Conservation (phyloP, 345 rosid genomes). For the Odontarrhena argentea region DNA sequence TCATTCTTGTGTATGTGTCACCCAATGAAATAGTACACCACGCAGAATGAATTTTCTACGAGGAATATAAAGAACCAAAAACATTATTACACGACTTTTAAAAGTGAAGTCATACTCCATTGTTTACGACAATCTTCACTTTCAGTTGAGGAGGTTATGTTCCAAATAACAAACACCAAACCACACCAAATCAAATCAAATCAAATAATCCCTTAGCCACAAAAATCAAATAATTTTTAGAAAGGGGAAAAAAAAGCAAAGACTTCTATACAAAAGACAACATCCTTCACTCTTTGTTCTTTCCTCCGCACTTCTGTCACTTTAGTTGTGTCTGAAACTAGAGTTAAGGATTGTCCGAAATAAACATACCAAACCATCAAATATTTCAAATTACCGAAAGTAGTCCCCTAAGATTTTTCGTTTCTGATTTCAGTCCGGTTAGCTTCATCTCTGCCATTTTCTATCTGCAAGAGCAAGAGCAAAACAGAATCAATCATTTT, state of each 20-base stretch:
- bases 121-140: slow-evolving; percentile 25
- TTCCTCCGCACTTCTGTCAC: slow-evolving; percentile 26
- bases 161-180: slow-evolving; percentile 38
- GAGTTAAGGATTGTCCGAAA: slow-evolving; percentile 35
- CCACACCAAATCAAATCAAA: slow-evolving; percentile 41
- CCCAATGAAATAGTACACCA: not conserved
- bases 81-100: slow-evolving; percentile 24
- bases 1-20: not conserved
- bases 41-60: not conserved
- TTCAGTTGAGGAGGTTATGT: slow-evolving; percentile 37
- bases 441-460: slow-evolving; percentile 74
- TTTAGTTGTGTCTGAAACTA: slow-evolving; percentile 29
- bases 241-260: slow-evolving; percentile 9
- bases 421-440: slow-evolving; percentile 15
- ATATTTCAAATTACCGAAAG: slow-evolving; percentile 19
- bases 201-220: slow-evolving; percentile 31
- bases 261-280: slow-evolving; percentile 33
- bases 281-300: slow-evolving; percentile 24
- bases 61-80: not conserved
- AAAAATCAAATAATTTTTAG: slow-evolving; percentile 34
- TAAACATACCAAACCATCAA: slow-evolving; percentile 30
- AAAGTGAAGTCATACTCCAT: slow-evolving; percentile 21
- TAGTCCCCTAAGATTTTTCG: slow-evolving; percentile 5
- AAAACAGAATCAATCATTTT: not conserved
- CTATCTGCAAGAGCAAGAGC: slow-evolving; percentile 56